Percentiles rank a stretch among this genome's conserved stretches.
Conservation (phyloP, 208 protist species). For the Jaenimonas drosophilae region DNA sequence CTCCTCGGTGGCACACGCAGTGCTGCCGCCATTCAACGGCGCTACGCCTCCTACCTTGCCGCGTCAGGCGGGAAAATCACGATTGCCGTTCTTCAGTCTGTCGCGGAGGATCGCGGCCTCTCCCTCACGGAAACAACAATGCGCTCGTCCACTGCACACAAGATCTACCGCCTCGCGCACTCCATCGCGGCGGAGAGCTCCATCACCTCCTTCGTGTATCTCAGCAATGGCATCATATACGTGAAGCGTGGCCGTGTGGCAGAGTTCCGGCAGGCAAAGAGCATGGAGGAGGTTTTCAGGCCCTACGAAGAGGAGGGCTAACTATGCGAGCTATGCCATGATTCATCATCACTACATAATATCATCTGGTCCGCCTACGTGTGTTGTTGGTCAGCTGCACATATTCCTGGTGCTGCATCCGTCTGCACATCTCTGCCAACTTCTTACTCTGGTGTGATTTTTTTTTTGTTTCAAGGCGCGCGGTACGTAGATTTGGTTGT, state of each 20-base stretch:
- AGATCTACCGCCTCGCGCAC: slow-evolving; percentile 49
- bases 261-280: slow-evolving; percentile 38
- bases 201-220: slow-evolving; percentile 48
- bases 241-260: slow-evolving; percentile 28
- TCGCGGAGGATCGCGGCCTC: slow-evolving; percentile 66
- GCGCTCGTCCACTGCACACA: slow-evolving; percentile 49
- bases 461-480: not conserved
- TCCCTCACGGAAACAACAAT: slow-evolving; percentile 49
- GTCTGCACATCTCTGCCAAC: not conserved
- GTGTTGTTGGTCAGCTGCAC: not conserved
- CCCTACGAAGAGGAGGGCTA: slow-evolving; percentile 6
- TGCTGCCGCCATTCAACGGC: slow-evolving; percentile 39
- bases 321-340: slow-evolving; percentile 1
- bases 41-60: slow-evolving; percentile 43
- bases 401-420: not conserved
- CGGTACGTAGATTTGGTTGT: not conserved
- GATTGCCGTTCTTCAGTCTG: slow-evolving; percentile 33
- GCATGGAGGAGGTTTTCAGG: slow-evolving; percentile 66
- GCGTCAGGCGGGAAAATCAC: slow-evolving; percentile 64
- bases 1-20: slow-evolving; percentile 25
- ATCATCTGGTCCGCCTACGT: too few species aligned
- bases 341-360: not conserved
- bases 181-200: slow-evolving; percentile 5
- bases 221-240: slow-evolving; percentile 60
- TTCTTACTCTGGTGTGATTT: not conserved